Evolutionary conservation across 441 rosid species (phyloP), one percentile per base, ranked within the genome.

Genomic region (Syzygium syzygioides): DNA sequence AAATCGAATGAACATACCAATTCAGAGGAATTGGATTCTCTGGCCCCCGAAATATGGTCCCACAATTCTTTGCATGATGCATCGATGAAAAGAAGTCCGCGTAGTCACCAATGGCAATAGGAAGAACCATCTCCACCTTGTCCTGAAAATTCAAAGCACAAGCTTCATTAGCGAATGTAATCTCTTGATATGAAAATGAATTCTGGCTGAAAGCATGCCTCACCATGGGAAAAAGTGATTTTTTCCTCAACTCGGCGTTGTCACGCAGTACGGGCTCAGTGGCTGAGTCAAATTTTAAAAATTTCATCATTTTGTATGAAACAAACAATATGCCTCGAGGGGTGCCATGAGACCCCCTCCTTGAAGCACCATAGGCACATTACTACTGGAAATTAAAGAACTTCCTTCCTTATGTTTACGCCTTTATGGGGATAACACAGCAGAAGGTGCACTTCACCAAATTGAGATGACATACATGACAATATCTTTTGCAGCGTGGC

Each of bases 51-150:
- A 98, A 96, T 83, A 96, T 98, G 57, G 93, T 92, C 11, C 98
- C 98, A 34, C 99, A 98, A 87, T 98, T 96, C 95, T 94, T 98
- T 4, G 98, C 98, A 62, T 98, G 99, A 92, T 98, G 95, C 96
- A 94, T 92, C 54, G 99, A 96, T 86, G 98, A 95, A 93, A 95
- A 98, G 94, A 98, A 98, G 92, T 98, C 99, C 3, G 98, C 94
- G 88, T 98, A 98, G 92, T 98, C 99, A 86, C 99, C 99, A 85
- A 98, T 95, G 55, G 88, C 96, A 89, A 94, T 87, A 56, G 99
- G 99, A 91, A 98, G 90, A 91, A 96, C 89, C 99, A 98, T 93
- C 92, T 98, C 95, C 50, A 95, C 99, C 91, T 95, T 90, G 87
- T 62, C 89, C 99, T 98, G 88, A 89, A 89, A 9, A 90, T 87